Base-by-base conservation (phyloP, 2,329 filamentous ascomycete genomes). In the Penicillium sumatraense region DNA sequence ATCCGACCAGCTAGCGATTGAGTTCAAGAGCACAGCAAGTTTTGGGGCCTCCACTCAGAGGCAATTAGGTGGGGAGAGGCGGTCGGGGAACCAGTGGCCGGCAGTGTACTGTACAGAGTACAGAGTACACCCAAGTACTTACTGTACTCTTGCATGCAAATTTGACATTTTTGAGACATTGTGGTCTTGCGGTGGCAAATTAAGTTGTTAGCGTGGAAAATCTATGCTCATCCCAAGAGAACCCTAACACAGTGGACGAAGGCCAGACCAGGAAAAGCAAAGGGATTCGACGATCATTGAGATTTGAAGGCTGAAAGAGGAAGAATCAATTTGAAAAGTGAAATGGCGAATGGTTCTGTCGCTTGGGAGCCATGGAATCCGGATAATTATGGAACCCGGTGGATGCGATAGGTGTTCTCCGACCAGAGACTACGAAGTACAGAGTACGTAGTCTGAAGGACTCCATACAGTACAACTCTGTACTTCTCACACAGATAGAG, bases 301-400 rank as follows among this genome's bases (percentile, higher is more conserved):
- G 21, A 50, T 31, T 16, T 26, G n/a, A 23, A 38, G n/a, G n/a
- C n/a, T 6, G 10, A 31, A 26, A 13, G n/a, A 11, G n/a, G 21
- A 10, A 33, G 29, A 31, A 20, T 23, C 21, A 13, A 35, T 49
- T 6, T 41, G 16, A 13, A 40, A 26, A 13, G 52, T 35, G 50
- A 31, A 20, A 44, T 60, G 55, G 59, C 40, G 58, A 53, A 55
- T 31, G 42, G 41, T 57, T 42, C 29, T 40, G 21, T 62, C 56
- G 58, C 44, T 56, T 54, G 52, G 16, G 48, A 56, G 50, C 65
- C 59, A 60, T 58, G 60, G 58, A 51, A 44, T 26, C 36, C 38
- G 10, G 8, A 14, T 10, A 47, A 47, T 47, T 35, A 47, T 33
- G 44, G 44, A 21, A 11, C 23, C 8, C 16, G 35, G 51, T 41